A percentile compares a stretch with the other conserved stretches of the same genome.
These are phyloP conservation scores for Aristolochia fimbriata DNA, from an alignment of 164 flowering plant species.

Conservation along the genomic window DNA sequence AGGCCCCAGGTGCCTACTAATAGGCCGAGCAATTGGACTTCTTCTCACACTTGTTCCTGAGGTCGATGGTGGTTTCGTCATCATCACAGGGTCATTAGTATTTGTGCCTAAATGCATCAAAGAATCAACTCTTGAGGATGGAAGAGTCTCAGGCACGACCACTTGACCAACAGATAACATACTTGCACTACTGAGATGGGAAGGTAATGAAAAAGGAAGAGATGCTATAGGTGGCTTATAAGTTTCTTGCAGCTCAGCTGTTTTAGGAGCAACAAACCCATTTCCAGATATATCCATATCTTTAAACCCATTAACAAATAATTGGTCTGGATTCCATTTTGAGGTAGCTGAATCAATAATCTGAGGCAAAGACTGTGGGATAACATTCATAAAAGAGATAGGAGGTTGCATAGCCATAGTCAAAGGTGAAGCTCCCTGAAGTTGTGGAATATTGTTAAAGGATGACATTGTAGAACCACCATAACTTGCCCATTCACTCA, in stretches of 20 bases:
- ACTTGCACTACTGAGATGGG: slow-evolving; percentile 13
- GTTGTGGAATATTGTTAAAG: slow-evolving; percentile 18
- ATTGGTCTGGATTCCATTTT: slow-evolving; percentile 44
- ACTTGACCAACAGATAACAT: slow-evolving; percentile 16
- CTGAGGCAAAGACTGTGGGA: slow-evolving; percentile 28
- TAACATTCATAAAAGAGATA: slow-evolving; percentile 20
- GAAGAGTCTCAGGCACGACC: slow-evolving; percentile 24
- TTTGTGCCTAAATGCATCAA: slow-evolving; percentile 30
- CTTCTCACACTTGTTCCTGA: slow-evolving; percentile 24
- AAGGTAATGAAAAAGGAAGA: slow-evolving; percentile 30
- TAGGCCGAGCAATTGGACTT: slow-evolving; percentile 72
- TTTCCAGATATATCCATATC: slow-evolving; percentile 41
- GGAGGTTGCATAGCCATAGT: slow-evolving; percentile 17
- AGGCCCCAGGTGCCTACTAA: slow-evolving; percentile 60
- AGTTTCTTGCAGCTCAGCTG: slow-evolving; percentile 28
- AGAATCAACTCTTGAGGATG: slow-evolving; percentile 37
- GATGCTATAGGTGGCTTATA: slow-evolving; percentile 21
- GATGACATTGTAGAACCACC: slow-evolving; percentile 18
- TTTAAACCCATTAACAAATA: slow-evolving; percentile 34
- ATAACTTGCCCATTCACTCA: neutral
- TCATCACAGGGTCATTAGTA: neutral
- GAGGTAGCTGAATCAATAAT: slow-evolving; percentile 27
- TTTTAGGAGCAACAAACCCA: slow-evolving; percentile 23
- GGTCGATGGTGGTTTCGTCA: neutral
- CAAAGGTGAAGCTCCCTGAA: slow-evolving; percentile 16